Evolutionary conservation across 108 stramenopile species (phyloP), one percentile per base, ranked within the genome.

Genomic region (Epithemia pelagica): DNA sequence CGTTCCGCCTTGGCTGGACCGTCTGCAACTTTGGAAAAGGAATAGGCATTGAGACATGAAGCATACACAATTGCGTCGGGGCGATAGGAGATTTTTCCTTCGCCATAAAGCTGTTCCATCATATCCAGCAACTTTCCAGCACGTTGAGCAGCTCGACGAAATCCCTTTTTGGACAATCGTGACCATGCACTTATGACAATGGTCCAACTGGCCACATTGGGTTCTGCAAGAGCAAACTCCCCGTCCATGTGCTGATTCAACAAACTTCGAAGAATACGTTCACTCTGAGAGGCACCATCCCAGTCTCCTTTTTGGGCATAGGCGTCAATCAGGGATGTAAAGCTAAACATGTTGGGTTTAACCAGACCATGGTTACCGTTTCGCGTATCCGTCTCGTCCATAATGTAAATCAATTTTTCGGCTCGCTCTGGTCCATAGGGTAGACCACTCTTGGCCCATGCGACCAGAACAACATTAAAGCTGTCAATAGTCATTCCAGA

Each of bases 381-480:
- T 26, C 59, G 32, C 23, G 64, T 57, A 32, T 74, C 64, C 2
- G 71, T n/a, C 56, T 78, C 78, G 62, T 83, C 74, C 75, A 88
- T 77, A 29, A 79, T 71, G 3, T 62, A 58, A 54, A 85, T 74
- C 32, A 88, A 65, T 37, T 83, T 76, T 33, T 88, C 68, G 2
- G 84, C 82, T 62, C 81, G 73, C 27, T 80, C 74, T 19, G 88
- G 83, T 19, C 85, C 85, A 46, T 81, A 72, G 32, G 82, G 78
- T 1, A 80, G 59, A 10, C 78, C 79, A 62, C 69, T 68, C 19
- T 63, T 63, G 18, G 62, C 62, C 62, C 62, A 63, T 2, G 62
- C 62, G 1, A 30, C 31, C 32, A 63, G 24, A 33, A 63, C 62
- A 15, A 63, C 62, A 46, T 63, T 63, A 32, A 63, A 63, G 28